Base-by-base conservation (phyloP, 371 early-diverging fungal genomes). In the Nematocida homosporus region DNA sequence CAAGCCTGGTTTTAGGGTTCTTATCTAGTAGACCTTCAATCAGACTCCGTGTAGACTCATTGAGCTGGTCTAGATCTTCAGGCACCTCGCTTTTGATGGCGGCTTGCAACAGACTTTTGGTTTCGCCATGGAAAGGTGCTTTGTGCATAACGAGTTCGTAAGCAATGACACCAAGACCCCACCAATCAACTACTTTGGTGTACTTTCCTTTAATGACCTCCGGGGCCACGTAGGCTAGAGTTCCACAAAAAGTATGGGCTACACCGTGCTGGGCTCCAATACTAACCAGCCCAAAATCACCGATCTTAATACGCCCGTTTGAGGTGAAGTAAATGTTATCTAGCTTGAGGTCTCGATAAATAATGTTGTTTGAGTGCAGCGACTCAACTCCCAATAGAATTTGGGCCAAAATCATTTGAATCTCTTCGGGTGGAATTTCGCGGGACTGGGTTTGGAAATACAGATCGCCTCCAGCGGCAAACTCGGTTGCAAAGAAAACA, bases 381-480 rank as follows among this genome's bases (percentile, higher is more conserved):
- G 90, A 89, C 66, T 90, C 93, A 54, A 98, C 87, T 18, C 94
- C 97, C 55, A 91, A 82, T 0, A 95, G 88, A 75, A 94, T 90
- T 84, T 97, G 95, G 25, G 92, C 93, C 85, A 95, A 92, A 82
- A 95, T 96, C 79, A 95, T 92, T 44, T 92, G 89, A 6, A 96
- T 93, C n/a, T 93, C 91, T 50, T 92, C 90, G 56, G 92, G 92
- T 8, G 92, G 88, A 81, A 97, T 95, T 10, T 89, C 93, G 78
- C 92, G 91, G 80, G 90, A 91, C 82, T 93, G 92, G 65, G 94
- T 83, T 91, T 95, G 92, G 20, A 93, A 91, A 93, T 97, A 94
- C 86, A 97, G 85, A 83, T 93, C 93, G 63, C 94, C 94, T 34
- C 93, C 97, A 18, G 67, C 10, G 8, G 78, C 65, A 72, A 66